Percentiles rank a stretch among this genome's conserved stretches.
phyloP scores from a whole-genome alignment of 306 rosid genomes.

The Trichosanthes cucumerina region DNA sequence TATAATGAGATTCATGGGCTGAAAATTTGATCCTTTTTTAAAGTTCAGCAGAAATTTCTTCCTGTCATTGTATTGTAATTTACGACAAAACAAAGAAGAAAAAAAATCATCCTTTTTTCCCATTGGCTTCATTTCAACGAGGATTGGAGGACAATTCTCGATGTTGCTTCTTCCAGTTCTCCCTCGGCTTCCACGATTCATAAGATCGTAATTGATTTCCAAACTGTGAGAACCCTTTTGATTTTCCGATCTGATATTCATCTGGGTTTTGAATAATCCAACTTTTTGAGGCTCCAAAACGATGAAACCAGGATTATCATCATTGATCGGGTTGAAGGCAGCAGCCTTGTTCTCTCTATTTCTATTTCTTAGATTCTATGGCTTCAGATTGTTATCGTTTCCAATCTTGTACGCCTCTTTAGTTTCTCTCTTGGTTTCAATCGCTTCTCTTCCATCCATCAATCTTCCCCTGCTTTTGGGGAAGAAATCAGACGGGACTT shows the following conservation, averaged over 20 bases:
- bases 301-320: conserved; percentile 69
- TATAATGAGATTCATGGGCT: too few species aligned
- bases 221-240: background rate
- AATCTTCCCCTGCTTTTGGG: conserved; percentile 72
- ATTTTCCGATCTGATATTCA: background rate
- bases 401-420: conserved; percentile 64
- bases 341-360: conserved; percentile 25
- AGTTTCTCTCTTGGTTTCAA: conserved; percentile 40
- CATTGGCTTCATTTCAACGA: background rate
- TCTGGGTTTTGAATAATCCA: background rate
- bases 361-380: conserved; percentile 31
- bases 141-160: background rate
- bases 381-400: conserved; percentile 31
- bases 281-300: background rate
- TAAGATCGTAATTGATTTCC: background rate
- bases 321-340: conserved; percentile 52
- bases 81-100: background rate
- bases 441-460: conserved; percentile 61
- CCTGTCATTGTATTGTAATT: background rate
- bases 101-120: background rate
- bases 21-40: too few species aligned
- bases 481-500: conserved; percentile 56
- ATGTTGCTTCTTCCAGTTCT: background rate
- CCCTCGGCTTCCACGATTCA: background rate
- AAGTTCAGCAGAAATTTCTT: background rate